Base-by-base conservation (phyloP, 306 rosid species). In the Alnus glutinosa region DNA sequence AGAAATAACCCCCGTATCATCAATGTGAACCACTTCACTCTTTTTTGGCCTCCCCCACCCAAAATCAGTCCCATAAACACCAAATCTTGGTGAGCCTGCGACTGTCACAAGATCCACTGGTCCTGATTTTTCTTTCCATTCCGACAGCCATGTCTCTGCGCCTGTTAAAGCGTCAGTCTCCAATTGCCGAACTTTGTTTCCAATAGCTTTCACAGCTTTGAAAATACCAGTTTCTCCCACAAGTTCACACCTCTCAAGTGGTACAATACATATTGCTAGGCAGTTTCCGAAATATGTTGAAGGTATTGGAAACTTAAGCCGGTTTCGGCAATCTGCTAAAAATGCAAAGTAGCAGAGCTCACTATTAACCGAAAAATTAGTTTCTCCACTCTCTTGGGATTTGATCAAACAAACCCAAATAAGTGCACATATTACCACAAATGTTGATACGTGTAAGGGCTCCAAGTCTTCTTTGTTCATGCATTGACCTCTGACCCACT, bases 31-130 rank as follows among this genome's bases (percentile, higher is more conserved):
- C 3, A 74, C 13, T 47, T 82, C 91, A 32, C 82, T 69, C 62
- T 80, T 87, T 62, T 55, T 81, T 0, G 91, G 89, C 77, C 66
- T 89, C 6, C 90, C 93, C 87, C 84, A 86, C 37, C 93, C 93
- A 75, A 89, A 89, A 84, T 89, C 87, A 19, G 83, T 82, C 48
- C 82, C 61, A 23, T 84, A 86, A 58, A 86, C 66, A 0, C 46
- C 85, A 62, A 82, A 3, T 48, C 50, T 89, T 5, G 87, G 87
- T 46, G 89, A 87, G 4, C 91, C 90, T 12, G 88, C 82, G 5
- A 84, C 0, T 0, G 80, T 3, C 1, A 57, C 3, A n/a, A 70
- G 9, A 16, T 42, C 11, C 5, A 36, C 61, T 4, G 37, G 12
- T 1, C 71, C 76, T 1, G 16, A 1, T 4, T 75, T 0, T 79